A percentile compares a stretch with the other conserved stretches of the same genome.
phyloP scores from a whole-genome alignment of 1,284 basidiomycete genomes.

The Melampsora larici-populina region DNA sequence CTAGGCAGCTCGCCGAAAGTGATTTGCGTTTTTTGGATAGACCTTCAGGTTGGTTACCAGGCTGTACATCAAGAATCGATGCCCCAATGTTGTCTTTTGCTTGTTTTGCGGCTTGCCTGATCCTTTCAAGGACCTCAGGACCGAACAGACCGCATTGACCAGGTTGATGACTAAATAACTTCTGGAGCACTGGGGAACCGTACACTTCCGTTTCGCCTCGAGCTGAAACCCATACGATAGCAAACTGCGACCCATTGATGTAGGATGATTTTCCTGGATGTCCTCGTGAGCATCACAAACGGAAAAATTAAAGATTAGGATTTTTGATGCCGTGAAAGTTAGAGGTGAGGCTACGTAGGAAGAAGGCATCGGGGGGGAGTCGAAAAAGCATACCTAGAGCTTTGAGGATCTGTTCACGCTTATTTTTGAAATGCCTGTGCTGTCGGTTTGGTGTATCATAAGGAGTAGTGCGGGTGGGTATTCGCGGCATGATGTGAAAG shows the following conservation, averaged over 20 bases:
- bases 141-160: constrained; percentile 38
- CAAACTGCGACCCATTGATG: constrained; percentile 60
- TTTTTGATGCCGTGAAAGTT: constrained; percentile 42
- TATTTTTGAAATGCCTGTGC: constrained; percentile 60
- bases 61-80: not conserved
- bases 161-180: constrained; percentile 15
- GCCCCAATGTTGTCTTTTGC: constrained; percentile 37
- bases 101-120: constrained; percentile 44
- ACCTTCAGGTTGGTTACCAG: not conserved
- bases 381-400: constrained; percentile 53
- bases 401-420: constrained; percentile 59
- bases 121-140: constrained; percentile 44
- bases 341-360: not conserved
- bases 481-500: constrained; percentile 56
- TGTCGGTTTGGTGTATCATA: constrained; percentile 59
- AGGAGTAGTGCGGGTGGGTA: constrained; percentile 59
- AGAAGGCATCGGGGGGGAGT: not conserved
- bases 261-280: constrained; percentile 52
- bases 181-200: constrained; percentile 55
- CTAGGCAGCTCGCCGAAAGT: not conserved
- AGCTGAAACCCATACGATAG: constrained; percentile 59
- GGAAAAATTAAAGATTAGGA: not conserved
- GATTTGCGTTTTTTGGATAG: constrained; percentile 25
- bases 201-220: constrained; percentile 60
- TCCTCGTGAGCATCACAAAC: not conserved